Evolutionary conservation across 2,329 filamentous ascomycete species (phyloP), one percentile per base, ranked within the genome.

Genomic region (Calonectria henricotiae): DNA sequence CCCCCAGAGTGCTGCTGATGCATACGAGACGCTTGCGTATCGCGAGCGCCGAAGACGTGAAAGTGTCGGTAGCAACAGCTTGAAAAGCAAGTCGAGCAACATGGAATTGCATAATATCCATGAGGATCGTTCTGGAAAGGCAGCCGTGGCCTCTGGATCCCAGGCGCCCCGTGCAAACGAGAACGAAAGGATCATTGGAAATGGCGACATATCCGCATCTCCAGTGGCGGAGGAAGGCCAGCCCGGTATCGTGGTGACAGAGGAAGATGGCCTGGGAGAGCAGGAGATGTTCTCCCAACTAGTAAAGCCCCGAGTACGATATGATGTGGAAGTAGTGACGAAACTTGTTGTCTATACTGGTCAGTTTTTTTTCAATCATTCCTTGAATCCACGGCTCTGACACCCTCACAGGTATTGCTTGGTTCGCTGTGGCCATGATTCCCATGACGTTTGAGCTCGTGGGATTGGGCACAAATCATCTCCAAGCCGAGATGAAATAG

Each of bases 311-410:
- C 90, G 96, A 75, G 95, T 98, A 70, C 88, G 95, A 76, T 99
- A 98, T 79, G 96, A 99, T 83, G 96, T 98, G n/a, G 96, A 99
- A 82, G 96, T 99, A 44, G 93, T 99, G 43, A 98, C 96, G 5
- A 98, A 98, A 84, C 83, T 99, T 71, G 93, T 99, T 77, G 94
- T 99, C 27, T 99, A 99, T 84, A 89, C 93, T 69, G 96, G 96
- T 94, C 84, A 82, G 91, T 78, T 37, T 12, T 12, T 20, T 41
- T 46, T 58, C 67, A 65, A 63, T 47, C 9, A 6, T 39, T 9
- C 5, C 5, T 32, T 27, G n/a, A 37, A 20, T 13, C 20, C 11
- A 6, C 3, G 2, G 60, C 30, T n/a, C 73, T 78, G 41, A 65
- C 54, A 15, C 44, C 2, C 3, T 51, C 54, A 39, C 73, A 94